A percentile compares a stretch with the other conserved stretches of the same genome.
phyloP scores from a whole-genome alignment of 345 rosid species.

The Carallia pectinifolia region DNA sequence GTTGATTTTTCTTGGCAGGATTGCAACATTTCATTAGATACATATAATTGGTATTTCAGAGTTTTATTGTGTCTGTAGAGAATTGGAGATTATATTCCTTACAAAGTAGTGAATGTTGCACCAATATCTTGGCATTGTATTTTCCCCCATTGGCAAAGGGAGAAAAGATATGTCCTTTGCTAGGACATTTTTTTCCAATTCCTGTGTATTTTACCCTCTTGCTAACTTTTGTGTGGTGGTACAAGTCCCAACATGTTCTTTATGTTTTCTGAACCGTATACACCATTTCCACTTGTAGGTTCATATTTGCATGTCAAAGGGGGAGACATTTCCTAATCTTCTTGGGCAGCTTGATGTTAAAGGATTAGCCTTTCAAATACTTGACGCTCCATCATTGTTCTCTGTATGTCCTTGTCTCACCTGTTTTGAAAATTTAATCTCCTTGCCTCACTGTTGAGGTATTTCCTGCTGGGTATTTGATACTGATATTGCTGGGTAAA shows the following conservation, averaged over 20 bases:
- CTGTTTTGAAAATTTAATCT: conserved; percentile 10
- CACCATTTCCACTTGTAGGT: conserved; percentile 47
- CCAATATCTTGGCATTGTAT: neutral
- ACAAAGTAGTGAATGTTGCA: neutral
- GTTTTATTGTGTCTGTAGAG: neutral
- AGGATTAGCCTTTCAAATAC: conserved; percentile 77
- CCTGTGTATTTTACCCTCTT: neutral
- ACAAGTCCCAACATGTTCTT: neutral
- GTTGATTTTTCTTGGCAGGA: too few species aligned
- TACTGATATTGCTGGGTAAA: conserved; percentile 2
- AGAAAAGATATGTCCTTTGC: neutral
- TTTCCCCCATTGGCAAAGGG: neutral
- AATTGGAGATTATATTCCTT: neutral
- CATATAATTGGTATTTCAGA: neutral
- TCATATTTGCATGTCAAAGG: conserved; percentile 90
- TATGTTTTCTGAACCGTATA: conserved; percentile 1
- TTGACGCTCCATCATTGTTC: conserved; percentile 86
- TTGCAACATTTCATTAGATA: neutral
- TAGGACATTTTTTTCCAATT: neutral
- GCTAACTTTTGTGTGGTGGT: neutral
- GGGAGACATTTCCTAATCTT: conserved; percentile 87
- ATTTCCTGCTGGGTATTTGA: conserved; percentile 1
- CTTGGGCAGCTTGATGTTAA: conserved; percentile 90
- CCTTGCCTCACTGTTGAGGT: conserved; percentile 16
- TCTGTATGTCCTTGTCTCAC: conserved; percentile 56